Evolutionary conservation across 2,329 filamentous ascomycete genomes (phyloP), one percentile per base, ranked within the genome.

Genomic region (Aspergillus aculeatus): DNA sequence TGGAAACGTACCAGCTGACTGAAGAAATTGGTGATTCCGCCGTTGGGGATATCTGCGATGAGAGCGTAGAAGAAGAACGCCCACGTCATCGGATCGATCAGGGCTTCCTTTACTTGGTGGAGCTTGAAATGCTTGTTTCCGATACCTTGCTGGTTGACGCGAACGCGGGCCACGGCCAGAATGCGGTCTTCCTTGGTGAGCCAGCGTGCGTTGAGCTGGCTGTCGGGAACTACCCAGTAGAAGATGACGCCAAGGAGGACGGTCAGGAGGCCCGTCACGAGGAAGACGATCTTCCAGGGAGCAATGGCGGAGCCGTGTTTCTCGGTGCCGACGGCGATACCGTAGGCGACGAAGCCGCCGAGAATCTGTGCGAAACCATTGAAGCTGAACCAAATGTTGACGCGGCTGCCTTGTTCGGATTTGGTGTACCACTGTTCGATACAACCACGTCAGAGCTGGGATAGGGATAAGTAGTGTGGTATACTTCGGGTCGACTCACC

Each of bases 131-230:
- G 82, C 64, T 86, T 86, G 62, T 86, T 89, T 1, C 87, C 88
- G 16, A 90, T 87, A 0, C 90, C 90, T 61, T 90, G 90, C 70
- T 91, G 86, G 66, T 94, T 94, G 23, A 86, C 81, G 0, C 89
- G 82, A 5, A 94, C 84, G 0, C 90, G 82, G 63, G 91, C 90
- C 26, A 92, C 78, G 0, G 88, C 89, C 47, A 91, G 80, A 0
- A 86, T 71, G 12, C 86, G 85, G 64, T 94, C 90, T 50, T 85
- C 81, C 55, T 88, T 83, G 7, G 79, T 88, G 26, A 95, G 67
- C 81, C 83, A 87, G 2, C 82, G 78, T 16, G 83, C 83, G 54
- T 87, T 86, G 50, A 87, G 71, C 63, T 86, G 85, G 63, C 80
- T 86, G 66, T 87, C 85, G 0, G 85, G 85, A 68, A 85, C 80